A percentile compares a stretch with the other conserved stretches of the same genome.
Conservation (phyloP, 768 basidiomycete genomes). For the Termitomyces sp. region DNA sequence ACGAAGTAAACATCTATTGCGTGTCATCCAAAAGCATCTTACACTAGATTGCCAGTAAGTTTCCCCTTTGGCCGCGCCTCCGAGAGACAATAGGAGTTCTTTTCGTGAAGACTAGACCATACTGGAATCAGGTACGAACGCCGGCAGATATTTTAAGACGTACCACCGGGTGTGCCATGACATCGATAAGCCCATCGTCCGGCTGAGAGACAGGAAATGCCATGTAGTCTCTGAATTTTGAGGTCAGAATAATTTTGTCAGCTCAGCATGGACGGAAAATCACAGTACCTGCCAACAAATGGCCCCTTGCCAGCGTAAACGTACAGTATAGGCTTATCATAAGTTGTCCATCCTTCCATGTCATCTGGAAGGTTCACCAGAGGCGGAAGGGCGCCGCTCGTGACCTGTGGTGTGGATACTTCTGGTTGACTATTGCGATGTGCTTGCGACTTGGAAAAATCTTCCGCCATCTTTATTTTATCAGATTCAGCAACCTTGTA, state of each 20-base stretch:
- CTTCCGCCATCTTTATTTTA: conserved; percentile 64
- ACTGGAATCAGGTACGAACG: background rate
- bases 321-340: conserved; percentile 64
- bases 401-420: conserved; percentile 5
- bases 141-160: conserved; percentile 12
- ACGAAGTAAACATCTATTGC: conserved; percentile 5
- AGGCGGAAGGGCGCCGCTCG: conserved; percentile 32
- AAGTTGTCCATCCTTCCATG: conserved; percentile 61
- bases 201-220: conserved; percentile 80
- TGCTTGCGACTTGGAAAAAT: conserved; percentile 36
- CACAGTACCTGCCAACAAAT: conserved; percentile 53
- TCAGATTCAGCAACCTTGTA: conserved; percentile 66
- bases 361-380: conserved; percentile 37
- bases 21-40: conserved; percentile 13
- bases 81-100: conserved; percentile 47
- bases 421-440: conserved; percentile 22
- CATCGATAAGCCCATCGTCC: conserved; percentile 73
- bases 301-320: conserved; percentile 78
- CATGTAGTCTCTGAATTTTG: conserved; percentile 55
- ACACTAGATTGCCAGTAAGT: conserved; percentile 60
- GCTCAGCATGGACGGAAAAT: conserved; percentile 3
- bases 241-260: background rate
- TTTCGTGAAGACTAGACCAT: conserved; percentile 38
- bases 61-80: conserved; percentile 57
- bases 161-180: conserved; percentile 61